Conservation (phyloP, 2,329 filamentous ascomycete genomes). For the Trichoderma hamatum region DNA sequence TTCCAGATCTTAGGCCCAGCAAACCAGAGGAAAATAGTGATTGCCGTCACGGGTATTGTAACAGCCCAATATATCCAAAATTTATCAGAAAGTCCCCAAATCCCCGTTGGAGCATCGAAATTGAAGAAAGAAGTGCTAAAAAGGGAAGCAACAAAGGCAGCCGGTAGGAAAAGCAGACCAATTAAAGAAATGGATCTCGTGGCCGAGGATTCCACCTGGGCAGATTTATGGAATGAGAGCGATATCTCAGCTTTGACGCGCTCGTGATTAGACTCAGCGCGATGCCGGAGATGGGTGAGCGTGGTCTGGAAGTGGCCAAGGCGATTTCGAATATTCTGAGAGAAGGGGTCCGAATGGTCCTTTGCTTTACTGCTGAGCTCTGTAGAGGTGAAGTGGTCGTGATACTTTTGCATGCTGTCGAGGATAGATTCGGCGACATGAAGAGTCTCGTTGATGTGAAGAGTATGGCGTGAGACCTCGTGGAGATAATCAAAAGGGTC, state of each 20-base stretch:
- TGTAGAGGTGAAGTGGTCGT: slow-evolving; percentile 31
- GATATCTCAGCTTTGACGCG: slow-evolving; percentile 60
- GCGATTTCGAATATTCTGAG: slow-evolving; percentile 36
- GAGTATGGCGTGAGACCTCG: slow-evolving; percentile 48
- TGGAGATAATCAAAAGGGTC: slow-evolving; percentile 43
- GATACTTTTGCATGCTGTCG: slow-evolving; percentile 39
- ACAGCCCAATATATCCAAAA: slow-evolving; percentile 45
- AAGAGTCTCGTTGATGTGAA: slow-evolving; percentile 50
- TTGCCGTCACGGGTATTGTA: slow-evolving; percentile 36
- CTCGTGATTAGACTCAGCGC: slow-evolving; percentile 45
- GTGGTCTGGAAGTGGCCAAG: slow-evolving; percentile 42
- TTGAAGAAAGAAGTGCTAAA: slow-evolving; percentile 53
- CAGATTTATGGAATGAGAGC: slow-evolving; percentile 51
- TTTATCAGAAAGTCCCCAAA: slow-evolving; percentile 37
- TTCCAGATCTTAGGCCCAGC: not conserved
- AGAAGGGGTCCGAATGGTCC: not conserved
- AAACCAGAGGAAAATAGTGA: slow-evolving; percentile 33
- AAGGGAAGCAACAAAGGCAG: slow-evolving; percentile 54
- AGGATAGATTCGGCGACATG: slow-evolving; percentile 41
- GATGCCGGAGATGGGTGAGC: slow-evolving; percentile 40
- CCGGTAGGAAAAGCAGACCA: slow-evolving; percentile 53
- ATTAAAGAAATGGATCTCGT: slow-evolving; percentile 57
- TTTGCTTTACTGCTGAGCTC: not conserved
- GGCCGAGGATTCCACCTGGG: slow-evolving; percentile 51
- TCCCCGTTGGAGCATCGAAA: slow-evolving; percentile 31